Conservation (phyloP, 2,329 filamentous ascomycete genomes). For the Penicillium glabrum region DNA sequence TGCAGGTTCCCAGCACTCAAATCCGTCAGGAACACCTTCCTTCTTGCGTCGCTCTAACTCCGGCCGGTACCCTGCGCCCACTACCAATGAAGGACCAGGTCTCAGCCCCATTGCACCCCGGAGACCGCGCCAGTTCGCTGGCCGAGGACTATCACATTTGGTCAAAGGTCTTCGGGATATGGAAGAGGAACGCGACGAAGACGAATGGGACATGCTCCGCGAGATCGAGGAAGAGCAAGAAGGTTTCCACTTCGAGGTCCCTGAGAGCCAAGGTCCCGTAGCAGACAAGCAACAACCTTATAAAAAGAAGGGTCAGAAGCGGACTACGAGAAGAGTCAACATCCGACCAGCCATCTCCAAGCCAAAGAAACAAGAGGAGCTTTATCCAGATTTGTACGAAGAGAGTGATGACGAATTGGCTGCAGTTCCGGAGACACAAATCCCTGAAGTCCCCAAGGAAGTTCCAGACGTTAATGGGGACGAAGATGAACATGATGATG, state of each 20-base stretch:
- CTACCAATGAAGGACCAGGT: conserved; percentile 13
- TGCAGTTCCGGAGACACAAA: conserved; percentile 32
- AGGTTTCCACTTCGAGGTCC: conserved; percentile 31
- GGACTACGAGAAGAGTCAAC: conserved; percentile 45
- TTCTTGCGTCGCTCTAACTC: conserved; percentile 41
- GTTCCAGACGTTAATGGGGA: conserved; percentile 10
- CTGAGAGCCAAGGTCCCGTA: conserved; percentile 36
- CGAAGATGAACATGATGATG: conserved; percentile 12
- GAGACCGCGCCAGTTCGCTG: conserved; percentile 37
- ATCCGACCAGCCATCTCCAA: conserved; percentile 44
- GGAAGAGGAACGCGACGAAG: neutral
- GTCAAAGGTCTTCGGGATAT: conserved; percentile 38
- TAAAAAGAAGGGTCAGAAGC: conserved; percentile 50
- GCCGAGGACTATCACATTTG: conserved; percentile 39
- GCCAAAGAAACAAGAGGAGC: conserved; percentile 23
- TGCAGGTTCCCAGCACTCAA: conserved; percentile 11
- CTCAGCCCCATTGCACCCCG: conserved; percentile 41
- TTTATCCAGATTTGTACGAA: conserved; percentile 19
- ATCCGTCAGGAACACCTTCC: conserved; percentile 37
- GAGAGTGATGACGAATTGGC: conserved; percentile 30
- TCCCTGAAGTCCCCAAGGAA: conserved; percentile 10
- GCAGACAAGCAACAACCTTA: conserved; percentile 12
- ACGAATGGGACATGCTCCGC: conserved; percentile 38
- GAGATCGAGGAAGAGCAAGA: conserved; percentile 44
- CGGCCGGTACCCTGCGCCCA: conserved; percentile 24